A percentile compares a stretch with the other conserved stretches of the same genome.
Conservation (phyloP, 1,139 yeast species). For the Suhomyces kunorum region DNA sequence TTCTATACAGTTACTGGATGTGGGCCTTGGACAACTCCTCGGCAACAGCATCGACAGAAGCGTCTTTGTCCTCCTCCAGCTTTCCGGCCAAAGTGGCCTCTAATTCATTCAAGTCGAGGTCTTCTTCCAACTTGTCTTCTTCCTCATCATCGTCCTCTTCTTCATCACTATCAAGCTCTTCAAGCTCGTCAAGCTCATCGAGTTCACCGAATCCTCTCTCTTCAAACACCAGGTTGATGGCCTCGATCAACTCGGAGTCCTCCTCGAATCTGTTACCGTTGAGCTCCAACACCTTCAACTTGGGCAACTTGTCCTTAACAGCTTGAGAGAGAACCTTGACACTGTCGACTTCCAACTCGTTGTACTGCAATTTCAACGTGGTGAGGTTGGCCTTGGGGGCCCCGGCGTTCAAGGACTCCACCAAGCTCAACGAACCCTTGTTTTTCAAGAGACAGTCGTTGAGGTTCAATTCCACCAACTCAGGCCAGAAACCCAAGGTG, state of each 20-base stretch:
- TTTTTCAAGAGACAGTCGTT: constrained; percentile 87
- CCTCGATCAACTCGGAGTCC: constrained; percentile 39
- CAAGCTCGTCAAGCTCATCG: constrained; percentile 92
- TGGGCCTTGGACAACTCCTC: constrained; percentile 57
- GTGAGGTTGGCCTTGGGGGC: constrained; percentile 43
- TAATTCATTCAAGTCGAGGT: constrained; percentile 55
- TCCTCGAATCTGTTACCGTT: constrained; percentile 84
- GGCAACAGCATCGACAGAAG: constrained; percentile 61
- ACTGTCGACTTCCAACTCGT: constrained; percentile 75
- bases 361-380: constrained; percentile 76
- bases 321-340: constrained; percentile 58
- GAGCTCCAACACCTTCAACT: constrained; percentile 67
- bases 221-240: constrained; percentile 56
- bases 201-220: constrained; percentile 77
- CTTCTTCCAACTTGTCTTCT: constrained; percentile 51
- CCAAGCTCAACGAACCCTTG: constrained; percentile 62
- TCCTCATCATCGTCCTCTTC: constrained; percentile 67
- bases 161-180: constrained; percentile 83
- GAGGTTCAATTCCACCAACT: constrained; percentile 74
- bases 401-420: constrained; percentile 49
- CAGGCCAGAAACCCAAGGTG: constrained; percentile 53
- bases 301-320: constrained; percentile 56
- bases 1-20: constrained; percentile 24
- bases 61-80: constrained; percentile 34
- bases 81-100: constrained; percentile 56